phyloP scores from a whole-genome alignment of 23 red algal species.

The Rhodosorus marinus region DNA sequence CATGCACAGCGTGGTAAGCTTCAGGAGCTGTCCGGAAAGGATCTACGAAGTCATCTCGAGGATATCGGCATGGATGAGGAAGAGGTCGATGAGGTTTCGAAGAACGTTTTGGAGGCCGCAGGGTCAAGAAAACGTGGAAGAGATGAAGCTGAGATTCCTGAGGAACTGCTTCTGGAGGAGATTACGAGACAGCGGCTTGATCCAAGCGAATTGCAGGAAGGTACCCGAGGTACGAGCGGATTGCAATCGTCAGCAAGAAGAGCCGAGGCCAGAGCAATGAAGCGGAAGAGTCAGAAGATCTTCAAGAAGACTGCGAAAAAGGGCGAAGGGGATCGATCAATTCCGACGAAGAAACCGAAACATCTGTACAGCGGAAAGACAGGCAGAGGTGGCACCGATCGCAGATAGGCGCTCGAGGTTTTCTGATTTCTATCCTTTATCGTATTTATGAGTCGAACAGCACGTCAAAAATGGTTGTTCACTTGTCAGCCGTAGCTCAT shows the following conservation, averaged over 20 bases:
- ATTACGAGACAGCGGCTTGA: background rate
- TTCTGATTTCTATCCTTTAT: no score
- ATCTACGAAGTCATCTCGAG: conserved; percentile 22
- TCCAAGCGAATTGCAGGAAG: conserved; percentile 13
- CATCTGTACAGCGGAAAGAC: conserved; percentile 79
- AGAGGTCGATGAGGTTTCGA: conserved; percentile 17
- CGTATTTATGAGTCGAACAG: no score
- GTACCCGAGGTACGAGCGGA: conserved; percentile 6
- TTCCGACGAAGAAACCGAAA: conserved; percentile 45
- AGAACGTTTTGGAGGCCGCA: background rate
- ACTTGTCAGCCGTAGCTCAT: no score
- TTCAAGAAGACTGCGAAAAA: conserved; percentile 28
- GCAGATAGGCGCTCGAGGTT: conserved; percentile 13
- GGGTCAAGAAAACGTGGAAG: background rate
- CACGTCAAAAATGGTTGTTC: no score
- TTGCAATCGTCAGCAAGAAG: conserved; percentile 13
- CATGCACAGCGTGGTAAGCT: conserved; percentile 12
- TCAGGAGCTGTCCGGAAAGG: conserved; percentile 8
- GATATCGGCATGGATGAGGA: conserved; percentile 41
- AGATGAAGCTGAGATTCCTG: background rate
- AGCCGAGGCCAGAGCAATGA: conserved; percentile 29
- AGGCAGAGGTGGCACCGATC: conserved; percentile 43
- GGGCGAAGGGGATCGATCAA: conserved; percentile 68
- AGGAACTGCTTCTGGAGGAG: background rate
- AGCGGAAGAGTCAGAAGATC: conserved; percentile 16